Base-by-base conservation (phyloP, 1,139 yeast genomes). In the Candida freyschussii region DNA sequence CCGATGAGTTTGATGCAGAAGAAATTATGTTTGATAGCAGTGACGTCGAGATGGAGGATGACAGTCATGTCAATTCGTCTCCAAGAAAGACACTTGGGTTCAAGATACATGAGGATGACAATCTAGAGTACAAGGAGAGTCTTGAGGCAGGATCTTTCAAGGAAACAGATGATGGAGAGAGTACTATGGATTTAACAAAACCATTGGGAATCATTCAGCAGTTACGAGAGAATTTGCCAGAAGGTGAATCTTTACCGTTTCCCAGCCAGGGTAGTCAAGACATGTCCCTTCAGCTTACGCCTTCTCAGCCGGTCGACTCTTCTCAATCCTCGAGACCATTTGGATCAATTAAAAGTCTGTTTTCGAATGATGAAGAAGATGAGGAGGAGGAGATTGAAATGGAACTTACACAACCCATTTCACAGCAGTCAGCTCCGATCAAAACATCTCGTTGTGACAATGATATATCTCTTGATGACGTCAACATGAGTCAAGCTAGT, bases 121-220 rank as follows among this genome's bases (percentile, higher is more conserved):
- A 40, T 14, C 41, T 28, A 4, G 54, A 48, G 11, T 37, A 29
- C 14, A 38, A 43, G 11, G 48, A 41, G 7, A 30, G 47, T 4
- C 34, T 44, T 33, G 55, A 50, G 26, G 31, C 24, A 10, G 32
- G 16, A 6, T n/a, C n/a, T n/a, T n/a, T n/a, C n/a, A 18, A 25
- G 19, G 44, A 33, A 13, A 39, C 42, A 9, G 47, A 39, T 7
- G 40, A 43, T 10, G 44, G 35, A 12, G 50, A 47, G 8, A 50
- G 45, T 14, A 55, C 60, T 0, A 56, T 56, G 60, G 60, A 56
- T 7, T 45, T 56, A 24, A 56, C 59, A 0, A 47, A 45, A 19
- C 48, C 47, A 3, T 33, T 50, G 30, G 50, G 53, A n/a, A 29
- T 26, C 8, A 49, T 50, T 13, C 45, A 44, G 25, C 34, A 33